A percentile compares a stretch with the other conserved stretches of the same genome.
Evolutionary conservation across 2,329 filamentous ascomycete genomes (phyloP).

Genomic region (Cercospora sojina): DNA sequence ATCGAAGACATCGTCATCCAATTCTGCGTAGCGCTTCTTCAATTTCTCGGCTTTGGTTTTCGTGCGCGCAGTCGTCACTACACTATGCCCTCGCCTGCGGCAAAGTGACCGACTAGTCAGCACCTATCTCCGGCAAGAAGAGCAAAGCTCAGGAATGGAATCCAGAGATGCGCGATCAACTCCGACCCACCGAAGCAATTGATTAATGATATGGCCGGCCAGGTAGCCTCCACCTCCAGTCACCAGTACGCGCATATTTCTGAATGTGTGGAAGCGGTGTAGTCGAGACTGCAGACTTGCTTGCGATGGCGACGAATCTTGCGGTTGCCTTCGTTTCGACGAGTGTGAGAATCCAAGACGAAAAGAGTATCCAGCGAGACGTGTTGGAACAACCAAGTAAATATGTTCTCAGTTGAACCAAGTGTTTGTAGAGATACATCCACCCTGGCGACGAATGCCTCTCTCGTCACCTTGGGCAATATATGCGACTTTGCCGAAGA

Average conservation of each 20-base stretch:
- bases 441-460: not conserved
- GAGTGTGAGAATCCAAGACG: not conserved
- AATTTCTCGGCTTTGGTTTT: conserved; percentile 26
- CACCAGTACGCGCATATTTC: conserved; percentile 1
- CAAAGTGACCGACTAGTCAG: not conserved
- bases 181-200: conserved; percentile 1
- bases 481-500: not conserved
- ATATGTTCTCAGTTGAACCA: not conserved
- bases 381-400: not conserved
- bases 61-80: conserved; percentile 31
- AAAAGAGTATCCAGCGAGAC: not conserved
- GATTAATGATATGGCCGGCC: conserved; percentile 1
- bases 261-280: not conserved
- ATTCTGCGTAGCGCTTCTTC: conserved; percentile 26
- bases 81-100: conserved; percentile 22
- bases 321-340: not conserved
- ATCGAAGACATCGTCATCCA: conserved; percentile 28
- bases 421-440: not conserved
- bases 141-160: not conserved
- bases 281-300: not conserved
- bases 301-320: not conserved
- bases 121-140: not conserved
- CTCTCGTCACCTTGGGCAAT: not conserved
- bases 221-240: conserved; percentile 6
- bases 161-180: not conserved